Evolutionary conservation across 352 stramenopile genomes (phyloP), one percentile per base, ranked within the genome.

Genomic region (Pythium insidiosum): DNA sequence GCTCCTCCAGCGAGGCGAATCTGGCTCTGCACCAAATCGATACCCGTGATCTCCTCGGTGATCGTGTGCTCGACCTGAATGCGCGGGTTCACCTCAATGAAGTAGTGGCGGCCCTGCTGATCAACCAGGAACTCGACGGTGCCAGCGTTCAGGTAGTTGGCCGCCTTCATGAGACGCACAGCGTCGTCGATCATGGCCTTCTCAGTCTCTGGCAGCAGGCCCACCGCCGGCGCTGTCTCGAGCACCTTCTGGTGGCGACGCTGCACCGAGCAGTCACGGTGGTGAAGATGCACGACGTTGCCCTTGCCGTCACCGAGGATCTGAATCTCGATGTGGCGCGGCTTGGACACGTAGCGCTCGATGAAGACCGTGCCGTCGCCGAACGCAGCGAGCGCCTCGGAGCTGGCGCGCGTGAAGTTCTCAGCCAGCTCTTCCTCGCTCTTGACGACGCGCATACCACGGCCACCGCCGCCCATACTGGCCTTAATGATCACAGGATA

Each of bases 121-220:
- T 98, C 95, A 41, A 99, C 79, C 2, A 99, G 73, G 58, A 99
- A 99, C 74, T 99, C 96, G 20, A 99, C 94, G 7, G 95, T 99
- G 46, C 95, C 96, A 11, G 96, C 95, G 66, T 97, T 97, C 22
- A 93, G 63, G 67, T 99, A 99, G 38, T 96, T 94, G 25, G 88
- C 88, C 13, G 84, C 80, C 43, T 73, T 79, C 7, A 93, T 88
- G 31, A 99, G 80, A 12, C 75, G 70, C 40, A 97, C 73, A 2
- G 95, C 91, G 63, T 98, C 84, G 21, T 89, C 67, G 26, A 98
- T 94, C 74, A 98, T 96, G 23, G 73, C 75, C 46, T 96, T 61
- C 41, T 88, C 90, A 0, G 94, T 88, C 37, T 80, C 76, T 6
- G 69, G 58, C 30, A 73, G 58, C 13, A 97, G 66, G 13, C 90